Evolutionary conservation across 2,329 filamentous ascomycete genomes (phyloP).

Genomic region (Fusarium transvaalense): DNA sequence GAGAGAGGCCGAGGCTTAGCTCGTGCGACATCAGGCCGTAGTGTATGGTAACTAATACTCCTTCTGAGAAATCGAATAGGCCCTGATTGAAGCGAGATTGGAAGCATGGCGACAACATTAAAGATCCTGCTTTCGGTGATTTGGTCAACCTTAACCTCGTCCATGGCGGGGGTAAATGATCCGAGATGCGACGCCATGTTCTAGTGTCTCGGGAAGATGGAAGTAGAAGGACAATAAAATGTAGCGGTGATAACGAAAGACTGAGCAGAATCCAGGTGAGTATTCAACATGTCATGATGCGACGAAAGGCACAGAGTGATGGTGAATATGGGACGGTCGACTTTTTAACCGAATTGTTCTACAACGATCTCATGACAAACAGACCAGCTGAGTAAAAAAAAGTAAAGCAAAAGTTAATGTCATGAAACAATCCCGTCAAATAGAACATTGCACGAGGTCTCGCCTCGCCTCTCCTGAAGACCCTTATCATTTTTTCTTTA

Average conservation of each 20-base stretch:
- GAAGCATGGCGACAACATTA: conserved; percentile 66
- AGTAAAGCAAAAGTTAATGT: not conserved
- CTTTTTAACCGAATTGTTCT: not conserved
- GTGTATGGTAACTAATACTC: conserved; percentile 53
- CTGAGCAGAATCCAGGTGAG: not conserved
- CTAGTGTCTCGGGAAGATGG: not conserved
- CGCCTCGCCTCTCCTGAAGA: conserved; percentile 15
- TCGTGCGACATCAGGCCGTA: conserved; percentile 32
- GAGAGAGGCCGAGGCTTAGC: conserved; percentile 39
- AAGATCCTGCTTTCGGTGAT: conserved; percentile 56
- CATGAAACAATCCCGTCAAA: conserved; percentile 29
- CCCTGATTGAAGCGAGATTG: conserved; percentile 64
- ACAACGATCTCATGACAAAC: conserved; percentile 11
- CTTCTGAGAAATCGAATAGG: conserved; percentile 63
- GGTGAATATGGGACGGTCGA: not conserved
- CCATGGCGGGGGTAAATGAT: conserved; percentile 42
- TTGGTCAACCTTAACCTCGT: conserved; percentile 51
- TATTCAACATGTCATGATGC: conserved; percentile 23
- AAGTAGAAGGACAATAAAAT: not conserved
- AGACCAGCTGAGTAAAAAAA: conserved; percentile 5
- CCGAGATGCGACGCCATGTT: conserved; percentile 37
- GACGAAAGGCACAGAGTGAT: not conserved
- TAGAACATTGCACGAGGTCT: conserved; percentile 29
- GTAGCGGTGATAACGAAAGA: not conserved
- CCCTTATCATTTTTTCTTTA: conserved; percentile 23